Base-by-base conservation (phyloP, 345 rosid species). In the thale cress (Arabidopsis thaliana) region DNA sequence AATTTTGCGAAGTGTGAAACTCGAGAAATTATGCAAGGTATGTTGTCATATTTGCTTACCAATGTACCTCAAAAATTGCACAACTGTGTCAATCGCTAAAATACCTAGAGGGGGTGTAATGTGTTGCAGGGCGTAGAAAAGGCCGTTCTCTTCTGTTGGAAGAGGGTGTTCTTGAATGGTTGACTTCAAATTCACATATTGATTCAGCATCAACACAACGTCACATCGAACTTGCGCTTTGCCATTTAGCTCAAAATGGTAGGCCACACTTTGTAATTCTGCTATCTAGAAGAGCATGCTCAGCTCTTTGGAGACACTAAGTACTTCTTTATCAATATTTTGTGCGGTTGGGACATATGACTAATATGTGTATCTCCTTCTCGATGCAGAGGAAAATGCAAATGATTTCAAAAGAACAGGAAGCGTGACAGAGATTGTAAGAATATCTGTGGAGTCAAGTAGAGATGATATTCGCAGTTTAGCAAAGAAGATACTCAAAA, bases 1-100 rank as follows among this genome's bases (percentile, higher is more conserved):
- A 94, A 94, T 82, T 94, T 89, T 65, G 97, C 97, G 42, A 94
- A 94, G 83, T 91, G 98, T 59, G 98, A 94, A 84, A 87, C 96
- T 65, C 90, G 98, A 33, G 93, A 81, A 53, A 77, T 84, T 28
- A 59, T 87, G 80, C 88, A 91, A 88, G 98, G 98, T 93, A 40
- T 53, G 76, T 55, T 41, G 22, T 8, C 59, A 23, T 61, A 59
- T 16, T 45, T 65, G 33, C 64, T 65, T 66, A 4, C 62, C 73
- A 30, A 37, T 56, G n/a, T 40, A 34, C n/a, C 61, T 67, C 9
- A 22, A 5, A 32, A 51, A 30, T 6, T 36, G 12, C 33, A 45
- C 13, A 25, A 61, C 33, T 42, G 59, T 52, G 67, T 51, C 52
- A 34, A 42, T 25, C 49, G 0, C 57, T 22, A 41, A 30, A 61